Evolutionary conservation across 345 rosid species (phyloP), one percentile per base, ranked within the genome.

Genomic region (Populus simonii): DNA sequence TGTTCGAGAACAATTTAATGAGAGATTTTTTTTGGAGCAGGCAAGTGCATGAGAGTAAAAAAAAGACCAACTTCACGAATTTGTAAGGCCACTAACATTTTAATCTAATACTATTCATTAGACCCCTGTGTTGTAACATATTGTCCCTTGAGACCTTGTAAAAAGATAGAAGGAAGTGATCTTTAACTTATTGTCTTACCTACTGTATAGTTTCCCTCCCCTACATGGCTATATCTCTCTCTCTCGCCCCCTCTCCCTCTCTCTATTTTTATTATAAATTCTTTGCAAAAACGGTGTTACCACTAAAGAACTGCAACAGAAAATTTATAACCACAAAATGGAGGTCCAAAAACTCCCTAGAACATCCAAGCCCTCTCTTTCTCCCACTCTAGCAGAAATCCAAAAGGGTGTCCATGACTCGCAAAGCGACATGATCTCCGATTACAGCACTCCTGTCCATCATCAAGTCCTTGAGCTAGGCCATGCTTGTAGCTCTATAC

Each of bases 341-440:
- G 91, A 90, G 81, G 87, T 85, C 72, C 87, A 78, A 70, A 84
- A 84, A 13, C 53, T 65, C 79, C 78, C 89, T 0, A 62, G 59
- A 55, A 75, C 51, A 53, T 68, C 81, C 33, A 84, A 70, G 17
- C 76, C 89, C 45, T 49, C 77, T 11, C 85, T 82, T 61, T 79
- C 92, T 61, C 83, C 81, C 6, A 87, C 92, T 5, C 86, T 93
- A 13, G 93, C 92, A 0, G 93, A 91, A 79, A 91, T 92, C 39
- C 82, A 91, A 4, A 87, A 33, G 87, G 79, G 73, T 6, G 96
- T 91, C 1, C 93, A 92, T 36, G 93, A 88, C 13, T 85, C 89
- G 25, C 87, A 83, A 10, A 74, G 25, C 16, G 88, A 87, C 61
- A 1, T 27, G 20, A 17, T 9, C 36, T 70, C 82, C 7, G 76